Evolutionary conservation across 2,329 filamentous ascomycete genomes (phyloP).

Genomic region (Fusarium neocosmosporiellum): DNA sequence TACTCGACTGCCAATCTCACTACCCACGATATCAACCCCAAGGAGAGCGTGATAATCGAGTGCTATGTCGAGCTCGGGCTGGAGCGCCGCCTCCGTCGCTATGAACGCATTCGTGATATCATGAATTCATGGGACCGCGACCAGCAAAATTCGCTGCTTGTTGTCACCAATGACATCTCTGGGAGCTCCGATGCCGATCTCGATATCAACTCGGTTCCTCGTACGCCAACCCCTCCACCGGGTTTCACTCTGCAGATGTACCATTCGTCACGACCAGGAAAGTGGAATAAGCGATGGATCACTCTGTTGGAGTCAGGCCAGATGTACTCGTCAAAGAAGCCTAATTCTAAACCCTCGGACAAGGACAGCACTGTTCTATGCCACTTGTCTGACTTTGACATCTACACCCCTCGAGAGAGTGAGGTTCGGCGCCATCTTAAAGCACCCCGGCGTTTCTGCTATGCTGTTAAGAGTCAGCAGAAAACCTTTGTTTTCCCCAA

Average conservation of each 20-base stretch:
- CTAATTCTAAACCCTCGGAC: conserved; percentile 65
- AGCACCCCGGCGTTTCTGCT: conserved; percentile 86
- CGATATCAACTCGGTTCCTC: conserved; percentile 72
- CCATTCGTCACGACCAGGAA: conserved; percentile 83
- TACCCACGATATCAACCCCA: conserved; percentile 71
- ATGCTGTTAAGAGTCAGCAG: conserved; percentile 91
- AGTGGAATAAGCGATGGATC: conserved; percentile 89
- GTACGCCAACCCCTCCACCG: conserved; percentile 66
- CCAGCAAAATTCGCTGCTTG: conserved; percentile 77
- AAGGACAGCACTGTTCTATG: conserved; percentile 80
- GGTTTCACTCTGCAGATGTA: conserved; percentile 79
- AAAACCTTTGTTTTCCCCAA: conserved; percentile 86
- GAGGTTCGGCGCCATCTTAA: conserved; percentile 78
- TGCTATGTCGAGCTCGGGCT: conserved; percentile 80
- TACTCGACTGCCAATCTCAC: conserved; percentile 72
- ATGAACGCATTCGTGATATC: conserved; percentile 87
- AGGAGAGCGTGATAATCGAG: conserved; percentile 79
- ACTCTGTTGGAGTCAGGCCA: conserved; percentile 81
- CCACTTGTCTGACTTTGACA: conserved; percentile 91
- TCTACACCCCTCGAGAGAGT: conserved; percentile 80
- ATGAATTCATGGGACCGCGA: conserved; percentile 95
- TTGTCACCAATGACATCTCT: conserved; percentile 69
- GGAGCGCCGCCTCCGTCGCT: conserved; percentile 83
- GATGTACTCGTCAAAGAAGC: conserved; percentile 76
- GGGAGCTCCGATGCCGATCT: conserved; percentile 71